These are phyloP conservation scores for Phaeotremella skinneri DNA, from an alignment of 768 basidiomycete genomes.

Conservation along the genomic window DNA sequence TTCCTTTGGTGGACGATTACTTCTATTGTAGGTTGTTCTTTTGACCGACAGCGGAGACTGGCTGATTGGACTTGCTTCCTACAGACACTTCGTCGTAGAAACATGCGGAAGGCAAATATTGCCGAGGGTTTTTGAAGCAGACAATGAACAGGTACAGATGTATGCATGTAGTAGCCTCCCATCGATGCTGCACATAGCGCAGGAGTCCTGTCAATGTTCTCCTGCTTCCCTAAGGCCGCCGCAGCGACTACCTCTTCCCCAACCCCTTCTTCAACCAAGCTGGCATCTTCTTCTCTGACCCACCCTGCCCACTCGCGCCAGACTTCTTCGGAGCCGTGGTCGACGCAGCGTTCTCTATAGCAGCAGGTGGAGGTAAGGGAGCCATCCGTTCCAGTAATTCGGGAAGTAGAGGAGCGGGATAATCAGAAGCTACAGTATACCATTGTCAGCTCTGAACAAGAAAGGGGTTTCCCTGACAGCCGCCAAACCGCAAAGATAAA, in stretches of 20 bases:
- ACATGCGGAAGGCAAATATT: not conserved
- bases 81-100: constrained; percentile 15
- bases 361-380: constrained; percentile 35
- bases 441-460: not conserved
- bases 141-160: not conserved
- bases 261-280: constrained; percentile 46
- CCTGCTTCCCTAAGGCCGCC: too few species aligned
- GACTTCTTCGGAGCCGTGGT: not conserved
- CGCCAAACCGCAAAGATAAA: not conserved
- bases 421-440: constrained; percentile 31
- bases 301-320: constrained; percentile 1
- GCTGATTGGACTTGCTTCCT: not conserved
- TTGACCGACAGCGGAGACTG: not conserved
- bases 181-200: not conserved
- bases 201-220: not conserved
- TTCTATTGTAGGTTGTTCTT: constrained; percentile 44
- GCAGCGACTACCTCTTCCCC: constrained; percentile 33
- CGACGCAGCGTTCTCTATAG: constrained; percentile 10
- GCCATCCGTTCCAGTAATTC: constrained; percentile 38
- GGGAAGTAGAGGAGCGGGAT: constrained; percentile 41
- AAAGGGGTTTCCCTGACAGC: not conserved
- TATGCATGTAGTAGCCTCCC: constrained; percentile 15
- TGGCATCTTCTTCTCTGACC: constrained; percentile 49
- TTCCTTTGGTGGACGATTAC: constrained; percentile 48
- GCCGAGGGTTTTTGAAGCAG: not conserved